Evolutionary conservation across 345 rosid species (phyloP), one percentile per base, ranked within the genome.

Genomic region (Rhodamnia argentea): DNA sequence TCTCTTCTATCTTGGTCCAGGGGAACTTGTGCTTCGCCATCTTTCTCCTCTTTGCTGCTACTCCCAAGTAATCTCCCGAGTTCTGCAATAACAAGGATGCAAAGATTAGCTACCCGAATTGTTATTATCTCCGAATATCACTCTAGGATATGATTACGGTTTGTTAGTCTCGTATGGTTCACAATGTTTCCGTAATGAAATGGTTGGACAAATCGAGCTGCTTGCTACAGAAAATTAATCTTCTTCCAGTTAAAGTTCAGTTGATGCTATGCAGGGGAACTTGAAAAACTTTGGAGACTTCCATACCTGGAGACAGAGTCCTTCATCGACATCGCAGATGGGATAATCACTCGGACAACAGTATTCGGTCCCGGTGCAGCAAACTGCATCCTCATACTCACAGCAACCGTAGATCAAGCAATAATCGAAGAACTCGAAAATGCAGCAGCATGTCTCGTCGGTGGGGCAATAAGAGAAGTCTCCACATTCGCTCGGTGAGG

Each of bases 291-390:
- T 11, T 32, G 81, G 52, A 44, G 57, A 37, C 47, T 24, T 84
- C n/a, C 13, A 64, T 92, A 94, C 98, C 93, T 90, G 70, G 42
- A 92, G 93, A 88, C 98, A 95, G 87, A 93, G 92, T 44, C 94
- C 95, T 87, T 93, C 94, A 2, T 92, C 88, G 23, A 92, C 13
- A 60, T 93, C 92, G 86, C 98, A 95, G 82, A 94, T 87, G 8
- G 96, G 98, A 88, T 95, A 95, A 53, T 93, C 95, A 85, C 92
- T 82, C 1, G 98, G 98, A 85, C 98, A 95, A 85, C 98, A 94
- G 82, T 91, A 90, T 0, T 76, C 90, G 1, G 93, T 89, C 55
- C 90, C 94, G 22, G 90, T 54, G 87, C 98, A 95, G 90, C 98
- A 95, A 29, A 93, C 93, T 13, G 92, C 96, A 86, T 92, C 91